A percentile compares a stretch with the other conserved stretches of the same genome.
These are phyloP conservation scores for Martiniozyma asiatica DNA, from an alignment of 1,139 yeast genomes.

Conservation along the genomic window DNA sequence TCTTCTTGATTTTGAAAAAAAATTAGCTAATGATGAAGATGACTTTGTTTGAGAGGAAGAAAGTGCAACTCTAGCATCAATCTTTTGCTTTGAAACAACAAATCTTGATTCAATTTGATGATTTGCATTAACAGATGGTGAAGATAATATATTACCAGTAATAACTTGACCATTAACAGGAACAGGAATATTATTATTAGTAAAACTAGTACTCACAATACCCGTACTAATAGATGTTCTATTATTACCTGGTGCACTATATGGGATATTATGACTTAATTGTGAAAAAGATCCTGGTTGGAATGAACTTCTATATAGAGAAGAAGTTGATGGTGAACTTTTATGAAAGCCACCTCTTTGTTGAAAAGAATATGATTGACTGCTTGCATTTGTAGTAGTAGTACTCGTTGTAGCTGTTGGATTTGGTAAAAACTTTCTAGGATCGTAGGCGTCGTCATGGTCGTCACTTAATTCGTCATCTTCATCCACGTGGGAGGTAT, in stretches of 20 bases:
- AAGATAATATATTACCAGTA: constrained; percentile 49
- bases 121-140: constrained; percentile 47
- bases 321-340: constrained; percentile 12
- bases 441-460: too few relatives aligned
- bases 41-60: constrained; percentile 19
- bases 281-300: constrained; percentile 40
- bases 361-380: too few relatives aligned
- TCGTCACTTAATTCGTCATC: too few relatives aligned
- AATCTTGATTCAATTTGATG: constrained; percentile 54
- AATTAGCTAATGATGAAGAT: constrained; percentile 37
- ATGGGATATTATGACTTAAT: constrained; percentile 61
- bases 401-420: too few relatives aligned
- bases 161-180: constrained; percentile 53
- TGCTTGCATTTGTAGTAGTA: too few relatives aligned
- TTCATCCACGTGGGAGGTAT: too few relatives aligned
- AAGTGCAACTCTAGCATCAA: constrained; percentile 31
- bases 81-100: constrained; percentile 59
- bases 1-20: constrained; percentile 33
- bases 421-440: too few relatives aligned
- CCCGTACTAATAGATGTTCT: constrained; percentile 8
- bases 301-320: constrained; percentile 29
- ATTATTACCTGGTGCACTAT: constrained; percentile 58
- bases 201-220: constrained; percentile 8
- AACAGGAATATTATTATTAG: constrained; percentile 10
- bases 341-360: too few relatives aligned